These are phyloP conservation scores for Thuja plicata DNA, from an alignment of 83 land plant genomes.

Conservation along the genomic window DNA sequence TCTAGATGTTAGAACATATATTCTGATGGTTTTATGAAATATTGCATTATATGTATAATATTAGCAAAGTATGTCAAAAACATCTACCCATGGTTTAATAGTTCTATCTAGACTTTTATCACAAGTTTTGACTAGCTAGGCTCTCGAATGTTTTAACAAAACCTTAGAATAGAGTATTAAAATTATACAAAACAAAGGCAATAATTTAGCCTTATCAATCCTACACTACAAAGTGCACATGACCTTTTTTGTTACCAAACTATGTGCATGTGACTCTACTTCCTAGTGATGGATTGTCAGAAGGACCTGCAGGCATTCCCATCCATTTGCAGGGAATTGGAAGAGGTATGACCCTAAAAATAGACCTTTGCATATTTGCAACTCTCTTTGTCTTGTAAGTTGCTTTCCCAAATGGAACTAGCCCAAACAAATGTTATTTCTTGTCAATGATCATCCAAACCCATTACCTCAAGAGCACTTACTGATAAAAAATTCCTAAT, in stretches of 20 bases:
- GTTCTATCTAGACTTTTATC: no score
- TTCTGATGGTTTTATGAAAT: no score
- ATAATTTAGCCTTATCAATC: no score
- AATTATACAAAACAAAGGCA: no score
- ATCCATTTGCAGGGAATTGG: not conserved
- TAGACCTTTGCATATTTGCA: not conserved
- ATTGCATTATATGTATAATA: no score
- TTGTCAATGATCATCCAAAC: not conserved
- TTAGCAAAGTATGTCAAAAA: no score
- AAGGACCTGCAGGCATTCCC: not conserved
- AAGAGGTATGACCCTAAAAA: not conserved
- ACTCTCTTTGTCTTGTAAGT: conserved; percentile 8
- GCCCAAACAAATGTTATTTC: not conserved
- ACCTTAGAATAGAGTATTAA: no score
- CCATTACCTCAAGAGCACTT: not conserved
- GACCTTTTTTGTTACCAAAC: conserved; percentile 61
- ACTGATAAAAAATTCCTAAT: not conserved
- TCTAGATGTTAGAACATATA: no score
- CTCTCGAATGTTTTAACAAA: no score
- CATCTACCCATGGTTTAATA: no score
- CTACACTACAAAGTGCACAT: conserved; percentile 64
- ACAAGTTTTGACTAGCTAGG: no score
- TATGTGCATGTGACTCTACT: conserved; percentile 55
- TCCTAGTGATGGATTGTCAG: conserved; percentile 22
- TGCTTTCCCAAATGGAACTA: not conserved